phyloP scores from a whole-genome alignment of 1,284 basidiomycete species.

The Grifola frondosa region DNA sequence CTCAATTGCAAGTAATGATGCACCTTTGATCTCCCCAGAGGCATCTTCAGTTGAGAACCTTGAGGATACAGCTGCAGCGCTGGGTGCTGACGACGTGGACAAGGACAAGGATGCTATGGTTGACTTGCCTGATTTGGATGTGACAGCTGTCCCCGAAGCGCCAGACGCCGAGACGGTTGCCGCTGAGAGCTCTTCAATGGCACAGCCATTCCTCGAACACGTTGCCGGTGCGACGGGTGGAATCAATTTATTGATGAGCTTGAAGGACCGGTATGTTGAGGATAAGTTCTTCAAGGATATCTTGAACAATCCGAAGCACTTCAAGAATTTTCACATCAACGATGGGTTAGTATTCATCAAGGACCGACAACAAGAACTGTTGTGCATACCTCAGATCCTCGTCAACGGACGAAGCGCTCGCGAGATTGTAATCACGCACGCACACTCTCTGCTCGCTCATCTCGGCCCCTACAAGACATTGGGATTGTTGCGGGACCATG shows the following conservation, averaged over 20 bases:
- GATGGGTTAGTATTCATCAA: conserved; percentile 17
- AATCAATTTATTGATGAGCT: not conserved
- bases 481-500: conserved; percentile 22
- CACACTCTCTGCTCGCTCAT: conserved; percentile 29
- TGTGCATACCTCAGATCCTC: conserved; percentile 25
- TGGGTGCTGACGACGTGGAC: too few species aligned
- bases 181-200: too few species aligned
- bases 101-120: too few species aligned
- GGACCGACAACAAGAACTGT: not conserved
- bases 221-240: not conserved
- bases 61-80: too few species aligned
- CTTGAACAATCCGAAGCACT: not conserved
- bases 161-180: too few species aligned
- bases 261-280: conserved; percentile 3
- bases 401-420: conserved; percentile 16
- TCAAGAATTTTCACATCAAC: conserved; percentile 14
- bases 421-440: conserved; percentile 28
- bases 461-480: conserved; percentile 24
- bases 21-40: conserved; percentile 13
- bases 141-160: too few species aligned
- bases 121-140: too few species aligned
- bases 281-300: conserved; percentile 8
- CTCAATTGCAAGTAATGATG: not conserved
- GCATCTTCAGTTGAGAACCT: conserved; percentile 14
- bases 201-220: not conserved